These are phyloP conservation scores for Vaccinium macrocarpon DNA, from an alignment of 148 eudicot species.

Conservation along the genomic window DNA sequence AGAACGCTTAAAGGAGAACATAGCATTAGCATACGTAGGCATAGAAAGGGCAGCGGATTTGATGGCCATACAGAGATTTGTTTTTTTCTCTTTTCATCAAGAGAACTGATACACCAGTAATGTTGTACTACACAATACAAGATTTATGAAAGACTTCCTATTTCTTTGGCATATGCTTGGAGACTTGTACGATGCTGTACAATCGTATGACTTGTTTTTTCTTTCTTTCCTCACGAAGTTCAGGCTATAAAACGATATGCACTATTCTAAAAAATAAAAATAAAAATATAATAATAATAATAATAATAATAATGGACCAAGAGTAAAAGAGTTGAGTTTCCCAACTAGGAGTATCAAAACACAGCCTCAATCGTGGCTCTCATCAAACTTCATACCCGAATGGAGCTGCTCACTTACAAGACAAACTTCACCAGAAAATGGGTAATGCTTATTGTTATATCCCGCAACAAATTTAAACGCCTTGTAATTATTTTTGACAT, in stretches of 20 bases:
- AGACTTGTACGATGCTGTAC: not conserved
- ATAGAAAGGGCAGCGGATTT: no score
- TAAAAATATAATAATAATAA: no score
- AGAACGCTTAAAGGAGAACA: no score
- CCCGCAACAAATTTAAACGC: slow-evolving; percentile 64
- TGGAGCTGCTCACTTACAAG: slow-evolving; percentile 44
- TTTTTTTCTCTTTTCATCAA: no score
- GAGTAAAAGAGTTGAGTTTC: not conserved
- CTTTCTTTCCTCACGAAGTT: not conserved
- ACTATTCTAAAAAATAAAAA: not conserved
- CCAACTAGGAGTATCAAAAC: not conserved
- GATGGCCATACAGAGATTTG: no score
- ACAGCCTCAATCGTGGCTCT: slow-evolving; percentile 15
- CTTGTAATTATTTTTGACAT: slow-evolving; percentile 31
- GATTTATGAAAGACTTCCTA: not conserved
- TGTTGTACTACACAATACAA: not conserved
- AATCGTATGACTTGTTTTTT: not conserved
- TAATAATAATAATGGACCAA: not conserved
- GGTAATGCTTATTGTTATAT: slow-evolving; percentile 24
- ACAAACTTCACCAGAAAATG: slow-evolving; percentile 29
- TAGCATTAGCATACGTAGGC: no score
- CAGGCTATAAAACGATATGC: not conserved
- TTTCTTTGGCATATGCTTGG: not conserved
- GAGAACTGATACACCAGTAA: no score
- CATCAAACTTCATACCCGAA: slow-evolving; percentile 39